Percentiles rank a stretch among this genome's conserved stretches.
These are phyloP conservation scores for Spathaspora passalidarum DNA, from an alignment of 805 yeast species.

Conservation along the genomic window DNA sequence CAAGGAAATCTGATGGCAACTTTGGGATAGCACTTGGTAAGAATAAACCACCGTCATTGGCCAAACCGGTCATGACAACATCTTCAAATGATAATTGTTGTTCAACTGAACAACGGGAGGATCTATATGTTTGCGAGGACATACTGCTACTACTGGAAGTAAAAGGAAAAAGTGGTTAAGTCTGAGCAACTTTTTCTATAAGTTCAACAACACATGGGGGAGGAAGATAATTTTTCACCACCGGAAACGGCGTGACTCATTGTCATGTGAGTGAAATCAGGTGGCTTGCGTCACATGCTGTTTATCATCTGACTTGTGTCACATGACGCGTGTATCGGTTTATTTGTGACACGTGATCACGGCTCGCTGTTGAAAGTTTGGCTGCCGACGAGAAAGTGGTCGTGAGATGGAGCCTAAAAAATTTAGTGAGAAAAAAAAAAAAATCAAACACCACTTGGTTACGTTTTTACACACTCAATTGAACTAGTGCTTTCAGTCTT, in stretches of 20 bases:
- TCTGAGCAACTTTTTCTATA: no score
- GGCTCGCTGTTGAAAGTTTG: no score
- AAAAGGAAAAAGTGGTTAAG: background rate
- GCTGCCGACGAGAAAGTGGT: no score
- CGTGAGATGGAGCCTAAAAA: no score
- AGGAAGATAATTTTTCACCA: background rate
- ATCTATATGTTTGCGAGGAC: slow-evolving; percentile 64
- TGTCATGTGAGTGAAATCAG: background rate
- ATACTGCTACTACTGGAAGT: background rate
- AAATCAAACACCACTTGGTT: no score
- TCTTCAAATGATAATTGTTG: slow-evolving; percentile 67
- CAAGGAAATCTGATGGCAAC: slow-evolving; percentile 53
- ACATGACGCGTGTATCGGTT: no score
- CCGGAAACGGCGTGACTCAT: slow-evolving; percentile 3
- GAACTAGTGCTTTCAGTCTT: no score
- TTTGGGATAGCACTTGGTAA: slow-evolving; percentile 81
- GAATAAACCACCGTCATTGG: slow-evolving; percentile 95
- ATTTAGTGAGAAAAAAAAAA: no score
- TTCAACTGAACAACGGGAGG: slow-evolving; percentile 62
- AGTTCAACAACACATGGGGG: no score
- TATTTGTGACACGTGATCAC: no score
- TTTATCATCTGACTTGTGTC: background rate
- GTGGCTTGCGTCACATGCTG: background rate
- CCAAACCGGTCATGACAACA: slow-evolving; percentile 85
- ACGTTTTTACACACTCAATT: no score